Percentiles rank a stretch among this genome's conserved stretches.
phyloP scores from a whole-genome alignment of 2,329 filamentous ascomycete genomes.

The Claviceps sp. region DNA sequence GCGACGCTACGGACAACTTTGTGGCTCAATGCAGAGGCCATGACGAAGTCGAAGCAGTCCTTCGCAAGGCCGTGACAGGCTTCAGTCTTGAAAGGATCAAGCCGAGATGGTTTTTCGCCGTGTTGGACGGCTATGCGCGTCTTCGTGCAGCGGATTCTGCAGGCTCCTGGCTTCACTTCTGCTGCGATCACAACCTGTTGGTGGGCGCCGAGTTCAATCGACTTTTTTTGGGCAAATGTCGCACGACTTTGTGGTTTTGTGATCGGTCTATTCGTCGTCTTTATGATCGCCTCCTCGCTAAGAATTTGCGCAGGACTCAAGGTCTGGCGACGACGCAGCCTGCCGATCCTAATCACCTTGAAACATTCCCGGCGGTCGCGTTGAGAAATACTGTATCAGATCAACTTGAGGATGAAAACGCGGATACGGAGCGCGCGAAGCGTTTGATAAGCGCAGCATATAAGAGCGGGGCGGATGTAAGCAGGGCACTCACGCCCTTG shows the following conservation, averaged over 20 bases:
- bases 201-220: slow-evolving; percentile 18
- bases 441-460: slow-evolving; percentile 27
- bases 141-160: slow-evolving; percentile 16
- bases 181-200: slow-evolving; percentile 14
- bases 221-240: slow-evolving; percentile 15
- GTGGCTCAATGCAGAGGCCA: slow-evolving; percentile 14
- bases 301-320: slow-evolving; percentile 1
- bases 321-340: slow-evolving; percentile 23
- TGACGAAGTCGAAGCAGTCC: slow-evolving; percentile 16
- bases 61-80: slow-evolving; percentile 14
- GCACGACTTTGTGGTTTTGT: slow-evolving; percentile 21
- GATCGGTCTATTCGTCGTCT: slow-evolving; percentile 12
- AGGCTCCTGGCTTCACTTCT: slow-evolving; percentile 20
- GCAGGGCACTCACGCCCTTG: slow-evolving; percentile 24
- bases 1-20: slow-evolving; percentile 20
- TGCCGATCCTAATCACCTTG: not conserved
- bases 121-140: slow-evolving; percentile 18
- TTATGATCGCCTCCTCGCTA: slow-evolving; percentile 1
- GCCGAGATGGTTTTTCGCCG: slow-evolving; percentile 15
- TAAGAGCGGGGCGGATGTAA: slow-evolving; percentile 27
- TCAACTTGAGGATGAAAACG: slow-evolving; percentile 20
- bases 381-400: slow-evolving; percentile 35
- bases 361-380: slow-evolving; percentile 6
- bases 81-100: slow-evolving; percentile 15
- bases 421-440: slow-evolving; percentile 20